Evolutionary conservation across 169 alveolate species (phyloP), one percentile per base, ranked within the genome.

Genomic region (Sarcocystis neurona): DNA sequence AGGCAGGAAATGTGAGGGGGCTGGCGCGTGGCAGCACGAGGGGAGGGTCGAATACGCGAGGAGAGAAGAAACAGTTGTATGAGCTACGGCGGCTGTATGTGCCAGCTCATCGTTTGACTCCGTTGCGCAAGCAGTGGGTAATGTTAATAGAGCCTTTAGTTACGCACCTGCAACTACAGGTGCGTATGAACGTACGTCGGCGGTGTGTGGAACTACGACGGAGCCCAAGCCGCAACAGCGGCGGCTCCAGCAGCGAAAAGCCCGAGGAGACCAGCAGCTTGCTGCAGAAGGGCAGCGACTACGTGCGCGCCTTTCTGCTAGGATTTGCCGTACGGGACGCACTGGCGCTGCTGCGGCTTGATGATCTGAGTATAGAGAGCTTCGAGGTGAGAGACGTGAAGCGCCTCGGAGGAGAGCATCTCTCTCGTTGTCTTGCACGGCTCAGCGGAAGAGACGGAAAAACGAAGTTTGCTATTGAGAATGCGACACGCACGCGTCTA

Each of bases 361-460:
- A 98, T 85, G 99, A 98, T 92, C 95, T 99, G 78, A 98, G 98
- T 94, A 92, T 98, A 44, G 99, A 98, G 94, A 96, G 99, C 72
- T 99, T 98, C 93, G 99, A 98, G 91, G 97, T 98, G 70, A 97
- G 98, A 91, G 99, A 99, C 94, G 99, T 98, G 53, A 98, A 98
- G 93, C 96, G 98, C 50, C 95, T 99, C 80, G 96, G 95, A 90
- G 99, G 99, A 27, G 99, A 98, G 78, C 99, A 99, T 92, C 95
- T 98, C 58, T 97, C 99, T 4, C 10, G 99, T 90, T 97, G 99
- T 91, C 98, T 99, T 84, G 99, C 99, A 3, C 94, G 97, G 2
- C 98, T 99, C 78, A 98, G 99, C 77, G 99, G 99, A 30, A 99
- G 98, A 92, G 98, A 98, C 87, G 99, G 99, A 15, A 97, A 97